Base-by-base conservation (phyloP, 2,329 filamentous ascomycete species). In the Didymella keratinophila region DNA sequence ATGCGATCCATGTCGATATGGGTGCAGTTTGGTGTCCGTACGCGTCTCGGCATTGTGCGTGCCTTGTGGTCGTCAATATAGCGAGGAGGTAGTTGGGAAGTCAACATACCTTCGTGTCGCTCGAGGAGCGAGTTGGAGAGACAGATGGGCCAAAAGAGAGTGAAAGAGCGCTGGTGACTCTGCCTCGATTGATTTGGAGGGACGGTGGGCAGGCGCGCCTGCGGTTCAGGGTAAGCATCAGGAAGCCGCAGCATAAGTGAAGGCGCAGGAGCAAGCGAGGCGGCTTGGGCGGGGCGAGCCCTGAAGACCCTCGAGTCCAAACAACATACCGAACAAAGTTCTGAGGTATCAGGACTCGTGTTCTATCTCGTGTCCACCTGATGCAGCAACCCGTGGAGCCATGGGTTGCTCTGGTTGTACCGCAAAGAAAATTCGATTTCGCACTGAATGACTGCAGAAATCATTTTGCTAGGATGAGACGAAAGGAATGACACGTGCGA, bases 1-100 rank as follows among this genome's bases (percentile, higher is more conserved):
- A 91, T 74, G 27, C 89, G 86, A 10, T 86, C 85, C 83, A 92
- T 88, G 54, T 83, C 87, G 44, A 87, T 77, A 70, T 93, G 90
- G 2, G 86, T 90, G 75, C 90, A 93, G 58, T 74, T 76, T 39
- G 73, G 72, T 21, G 62, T 53, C 41, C 64, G 64, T 23, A 56
- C 42, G 34, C 61, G 69, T 62, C 62, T 69, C 39, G 63, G 55
- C 56, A 66, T 67, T 18, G 51, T 60, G 57, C 61, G 64, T n/a
- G 55, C 18, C 68, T 68, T 62, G 45, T 58, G 42, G n/a, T 45
- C n/a, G 46, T 71, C 45, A 68, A 59, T 58, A 28, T 14, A 28
- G 18, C 23, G 30, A 42, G 11, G 16, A 30, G 37, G 1, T 20
- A 32, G 36, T 36, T 9, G 14, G n/a, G 20, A 11, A 20, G 12